phyloP scores from a whole-genome alignment of 495 filamentous ascomycete genomes.

The Neurospora africana region DNA sequence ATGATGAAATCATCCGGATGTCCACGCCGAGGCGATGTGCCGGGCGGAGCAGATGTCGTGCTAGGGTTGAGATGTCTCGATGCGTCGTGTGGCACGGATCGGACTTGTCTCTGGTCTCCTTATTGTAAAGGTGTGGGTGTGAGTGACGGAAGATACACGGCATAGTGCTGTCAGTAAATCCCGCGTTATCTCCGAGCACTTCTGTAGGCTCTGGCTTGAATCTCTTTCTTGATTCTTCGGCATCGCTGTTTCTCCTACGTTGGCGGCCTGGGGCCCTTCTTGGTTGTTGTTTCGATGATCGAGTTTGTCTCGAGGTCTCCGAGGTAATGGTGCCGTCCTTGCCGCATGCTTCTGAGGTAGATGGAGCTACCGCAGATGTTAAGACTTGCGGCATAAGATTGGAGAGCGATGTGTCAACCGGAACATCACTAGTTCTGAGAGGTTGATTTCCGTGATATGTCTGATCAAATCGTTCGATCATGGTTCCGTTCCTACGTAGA shows the following conservation, averaged over 20 bases:
- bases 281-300: neutral
- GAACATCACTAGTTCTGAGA: neutral
- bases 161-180: conserved; percentile 23
- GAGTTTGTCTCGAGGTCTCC: neutral
- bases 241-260: neutral
- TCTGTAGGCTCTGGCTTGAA: neutral
- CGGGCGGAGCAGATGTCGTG: conserved; percentile 22
- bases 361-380: neutral
- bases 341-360: neutral
- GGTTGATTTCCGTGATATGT: conserved; percentile 12
- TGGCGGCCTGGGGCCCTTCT: neutral
- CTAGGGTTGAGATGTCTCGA: conserved; percentile 26
- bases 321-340: neutral
- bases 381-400: neutral
- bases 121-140: conserved; percentile 23
- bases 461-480: conserved; percentile 19
- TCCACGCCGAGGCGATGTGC: conserved; percentile 22
- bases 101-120: conserved; percentile 19
- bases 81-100: conserved; percentile 25
- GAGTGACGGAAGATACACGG: conserved; percentile 23
- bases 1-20: conserved; percentile 19
- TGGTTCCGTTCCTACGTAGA: conserved; percentile 16
- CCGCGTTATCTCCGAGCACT: conserved; percentile 1
- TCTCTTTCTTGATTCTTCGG: neutral
- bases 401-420: conserved; percentile 12